A percentile compares a stretch with the other conserved stretches of the same genome.
phyloP scores from a whole-genome alignment of 352 stramenopile genomes.

The Phytophthora citricola region DNA sequence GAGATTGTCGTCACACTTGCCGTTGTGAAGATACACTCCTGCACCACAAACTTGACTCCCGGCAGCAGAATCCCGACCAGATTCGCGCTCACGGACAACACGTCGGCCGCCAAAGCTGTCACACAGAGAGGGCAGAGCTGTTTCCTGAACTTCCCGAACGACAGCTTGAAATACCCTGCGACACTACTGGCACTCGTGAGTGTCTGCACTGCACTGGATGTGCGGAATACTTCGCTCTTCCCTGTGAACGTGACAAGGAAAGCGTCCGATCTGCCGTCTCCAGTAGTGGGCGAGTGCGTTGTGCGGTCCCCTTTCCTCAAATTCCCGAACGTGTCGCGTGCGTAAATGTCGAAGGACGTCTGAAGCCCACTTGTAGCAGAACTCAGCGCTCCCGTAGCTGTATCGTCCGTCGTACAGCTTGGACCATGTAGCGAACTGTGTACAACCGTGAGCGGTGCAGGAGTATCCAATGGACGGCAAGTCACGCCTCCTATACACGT shows the following conservation, averaged over 20 bases:
- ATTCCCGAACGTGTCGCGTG: constrained; percentile 95
- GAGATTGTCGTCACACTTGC: constrained; percentile 42
- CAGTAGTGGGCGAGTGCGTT: constrained; percentile 69
- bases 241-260: constrained; percentile 91
- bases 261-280: constrained; percentile 89
- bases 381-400: constrained; percentile 71
- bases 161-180: constrained; percentile 73
- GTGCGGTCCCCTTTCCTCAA: constrained; percentile 79
- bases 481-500: constrained; percentile 27
- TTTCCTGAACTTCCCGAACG: constrained; percentile 65
- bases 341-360: constrained; percentile 88
- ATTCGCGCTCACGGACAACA: constrained; percentile 68
- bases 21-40: constrained; percentile 77
- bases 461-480: constrained; percentile 54
- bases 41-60: constrained; percentile 68
- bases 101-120: constrained; percentile 45
- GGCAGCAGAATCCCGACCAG: constrained; percentile 64
- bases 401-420: constrained; percentile 87
- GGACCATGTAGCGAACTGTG: constrained; percentile 89
- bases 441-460: constrained; percentile 86
- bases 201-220: constrained; percentile 91
- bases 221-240: constrained; percentile 69
- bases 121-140: constrained; percentile 68
- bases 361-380: constrained; percentile 82
- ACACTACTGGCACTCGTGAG: constrained; percentile 42